Evolutionary conservation across 306 rosid species (phyloP).

Genomic region (Abrus precatorius): DNA sequence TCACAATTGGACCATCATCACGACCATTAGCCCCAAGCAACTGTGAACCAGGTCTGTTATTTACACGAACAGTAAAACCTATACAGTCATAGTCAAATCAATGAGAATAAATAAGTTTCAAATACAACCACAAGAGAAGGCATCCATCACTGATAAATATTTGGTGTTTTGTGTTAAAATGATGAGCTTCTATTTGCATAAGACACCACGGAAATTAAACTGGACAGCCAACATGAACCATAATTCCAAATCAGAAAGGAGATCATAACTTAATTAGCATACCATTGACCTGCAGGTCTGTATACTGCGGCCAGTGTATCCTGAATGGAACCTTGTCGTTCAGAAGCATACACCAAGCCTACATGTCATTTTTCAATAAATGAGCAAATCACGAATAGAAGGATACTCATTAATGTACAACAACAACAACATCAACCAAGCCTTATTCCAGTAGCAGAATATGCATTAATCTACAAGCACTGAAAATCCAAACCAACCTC

Average conservation of each 20-base stretch:
- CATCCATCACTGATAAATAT: not conserved
- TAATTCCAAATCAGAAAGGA: not conserved
- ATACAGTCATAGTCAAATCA: conserved; percentile 37
- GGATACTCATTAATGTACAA: conserved; percentile 33
- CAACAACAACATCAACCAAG: conserved; percentile 81
- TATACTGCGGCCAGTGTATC: conserved; percentile 99
- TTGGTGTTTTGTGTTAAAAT: not conserved
- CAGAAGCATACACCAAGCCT: conserved; percentile 99
- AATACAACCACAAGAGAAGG: conserved; percentile 20
- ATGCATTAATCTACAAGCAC: conserved; percentile 38
- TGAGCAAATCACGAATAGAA: conserved; percentile 40
- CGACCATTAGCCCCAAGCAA: conserved; percentile 98
- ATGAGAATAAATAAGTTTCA: conserved; percentile 6
- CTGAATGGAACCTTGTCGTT: conserved; percentile 96
- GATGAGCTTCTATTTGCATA: conserved; percentile 10
- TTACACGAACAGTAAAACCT: conserved; percentile 92
- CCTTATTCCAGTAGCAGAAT: too few relatives aligned
- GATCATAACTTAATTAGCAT: conserved; percentile 42
- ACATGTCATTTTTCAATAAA: conserved; percentile 37
- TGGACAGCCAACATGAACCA: conserved; percentile 16
- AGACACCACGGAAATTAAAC: conserved; percentile 26
- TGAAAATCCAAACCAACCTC: conserved; percentile 71
- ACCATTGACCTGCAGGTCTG: conserved; percentile 96
- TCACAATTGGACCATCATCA: conserved; percentile 97
- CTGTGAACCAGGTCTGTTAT: conserved; percentile 92